Evolutionary conservation across 306 rosid species (phyloP), one percentile per base, ranked within the genome.

Genomic region (Dalbergia cultrata): DNA sequence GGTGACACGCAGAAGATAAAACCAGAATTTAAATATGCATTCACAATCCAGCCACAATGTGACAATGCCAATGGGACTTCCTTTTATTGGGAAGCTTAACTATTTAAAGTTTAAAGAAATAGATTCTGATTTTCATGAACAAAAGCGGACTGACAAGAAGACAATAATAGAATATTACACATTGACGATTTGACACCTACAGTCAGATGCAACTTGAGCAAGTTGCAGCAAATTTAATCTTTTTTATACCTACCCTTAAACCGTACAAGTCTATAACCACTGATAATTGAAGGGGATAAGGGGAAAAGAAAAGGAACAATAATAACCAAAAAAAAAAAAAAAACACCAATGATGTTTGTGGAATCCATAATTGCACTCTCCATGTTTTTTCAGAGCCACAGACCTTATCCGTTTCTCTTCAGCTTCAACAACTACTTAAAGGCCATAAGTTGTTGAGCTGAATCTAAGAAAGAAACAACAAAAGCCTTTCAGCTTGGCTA

Each of bases 301-400:
- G 12, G 33, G 21, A 60, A 77, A 11, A 0, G 17, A 13, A 31
- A 7, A 58, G 31, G 63, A 34, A 68, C 4, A 17, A 26, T 26
- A 0, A 21, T 21, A 21, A 26, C 31, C 12, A 17, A 82, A 56
- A 37, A 45, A 14, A 26, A 43, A 47, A 17, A 82, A 56, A 37
- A 45, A 14, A 18, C 76, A 56, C 50, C 82, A 64, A 45, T 47
- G 14, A 34, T 22, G 19, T 52, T 17, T 13, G 52, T 14, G 10
- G 74, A 53, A 58, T 63, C 35, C 64, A 70, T 72, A 21, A 37
- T 70, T 45, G 45, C 84, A 64, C 53, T 73, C 68, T 72, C 43
- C 37, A 65, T 56, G 18, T 64, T 56, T 62, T 13, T 58, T 49
- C 19, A 44, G 19, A 37, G 18, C 34, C 0, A 65, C 49, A 17